Evolutionary conservation across 805 yeast genomes (phyloP), one percentile per base, ranked within the genome.

Genomic region (Candida takata): DNA sequence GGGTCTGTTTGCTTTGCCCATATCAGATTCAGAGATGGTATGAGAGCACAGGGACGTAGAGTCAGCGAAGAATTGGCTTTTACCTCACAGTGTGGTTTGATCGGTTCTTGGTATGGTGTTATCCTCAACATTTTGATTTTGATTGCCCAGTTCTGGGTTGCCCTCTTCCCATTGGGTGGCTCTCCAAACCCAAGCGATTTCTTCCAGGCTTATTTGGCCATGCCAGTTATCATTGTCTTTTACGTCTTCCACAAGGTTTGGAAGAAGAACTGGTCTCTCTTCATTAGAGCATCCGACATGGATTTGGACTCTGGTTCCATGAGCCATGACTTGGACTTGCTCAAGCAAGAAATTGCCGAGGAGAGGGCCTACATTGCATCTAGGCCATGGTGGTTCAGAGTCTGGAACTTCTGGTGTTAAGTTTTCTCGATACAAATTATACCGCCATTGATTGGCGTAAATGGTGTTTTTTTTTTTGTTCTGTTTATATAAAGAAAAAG

Each of bases 131-230:
- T 70, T 27, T 60, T 81, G 43, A 77, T 84, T 45, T 64, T 86
- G 41, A 64, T 74, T 40, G 84, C 87, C 25, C 88, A 83, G 61
- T 82, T 85, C 67, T 84, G 87, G 84, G 67, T 79, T 43, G 87
- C 90, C 5, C 61, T 41, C 14, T 49, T 46, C 46, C 54, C 54
- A 39, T 23, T 56, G 18, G 59, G 75, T n/a, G 55, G 29, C 0
- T 37, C 36, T 17, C 43, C 64, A 38, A 33, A 43, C 24, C 57
- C 61, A 9, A 42, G 43, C 27, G 48, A 35, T 27, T 66, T 67
- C 54, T 64, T 69, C 52, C 51, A 55, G 44, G 50, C 58, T 13
- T 65, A 61, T 44, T 52, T 69, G 44, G 69, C 70, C 30, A 59
- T 62, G 19, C 62, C 67, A 12, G 66, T 69, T 20, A 55, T 67